phyloP scores from a whole-genome alignment of 2,329 filamentous ascomycete species.

The Ceratocystis cubensis region DNA sequence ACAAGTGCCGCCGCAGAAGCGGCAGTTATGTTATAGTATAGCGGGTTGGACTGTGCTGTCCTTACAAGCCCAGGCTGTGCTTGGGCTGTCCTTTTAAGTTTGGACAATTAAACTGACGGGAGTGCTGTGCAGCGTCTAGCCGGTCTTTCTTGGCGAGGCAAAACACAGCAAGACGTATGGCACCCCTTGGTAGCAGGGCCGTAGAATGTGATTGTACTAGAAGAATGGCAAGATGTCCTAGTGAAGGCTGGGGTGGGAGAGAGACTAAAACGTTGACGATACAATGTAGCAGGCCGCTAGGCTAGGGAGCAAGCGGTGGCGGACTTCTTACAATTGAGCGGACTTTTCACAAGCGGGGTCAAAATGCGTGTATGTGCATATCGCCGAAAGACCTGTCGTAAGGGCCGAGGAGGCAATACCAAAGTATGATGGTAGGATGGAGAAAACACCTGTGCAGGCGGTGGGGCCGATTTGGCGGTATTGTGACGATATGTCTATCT shows the following conservation, averaged over 20 bases:
- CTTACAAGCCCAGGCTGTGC: neutral
- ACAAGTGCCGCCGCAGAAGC: neutral
- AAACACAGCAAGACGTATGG: too few species aligned
- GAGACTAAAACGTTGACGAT: neutral
- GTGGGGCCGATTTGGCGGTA: neutral
- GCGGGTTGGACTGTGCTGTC: neutral
- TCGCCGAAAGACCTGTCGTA: neutral
- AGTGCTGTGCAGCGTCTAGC: too few species aligned
- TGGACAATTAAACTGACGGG: too few species aligned
- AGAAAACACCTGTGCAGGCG: neutral
- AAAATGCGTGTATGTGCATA: neutral
- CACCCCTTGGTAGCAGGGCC: neutral
- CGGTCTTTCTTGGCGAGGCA: too few species aligned
- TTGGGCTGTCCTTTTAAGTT: too few species aligned
- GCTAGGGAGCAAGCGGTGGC: neutral
- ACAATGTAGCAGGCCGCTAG: neutral
- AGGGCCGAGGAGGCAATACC: neutral
- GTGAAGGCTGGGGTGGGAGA: neutral
- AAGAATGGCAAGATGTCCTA: neutral
- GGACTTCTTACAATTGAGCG: neutral
- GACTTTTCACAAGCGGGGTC: neutral
- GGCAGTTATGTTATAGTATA: neutral
- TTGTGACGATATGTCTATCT: neutral
- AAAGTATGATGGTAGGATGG: neutral
- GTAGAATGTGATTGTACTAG: neutral